phyloP scores from a whole-genome alignment of 352 stramenopile species.

The Phytophthora crassamura region DNA sequence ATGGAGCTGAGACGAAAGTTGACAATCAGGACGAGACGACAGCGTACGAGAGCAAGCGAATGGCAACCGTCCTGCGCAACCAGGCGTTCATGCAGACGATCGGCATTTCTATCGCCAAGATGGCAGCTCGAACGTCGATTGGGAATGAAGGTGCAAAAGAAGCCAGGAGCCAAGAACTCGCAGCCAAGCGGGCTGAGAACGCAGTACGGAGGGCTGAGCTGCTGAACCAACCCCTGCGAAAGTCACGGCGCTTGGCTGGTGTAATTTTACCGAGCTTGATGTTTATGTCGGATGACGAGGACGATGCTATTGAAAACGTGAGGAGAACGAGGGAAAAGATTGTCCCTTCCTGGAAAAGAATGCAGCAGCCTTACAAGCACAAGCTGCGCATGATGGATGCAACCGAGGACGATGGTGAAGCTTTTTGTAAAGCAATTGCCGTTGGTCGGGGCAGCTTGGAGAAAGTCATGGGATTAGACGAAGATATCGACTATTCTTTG shows the following conservation, averaged over 20 bases:
- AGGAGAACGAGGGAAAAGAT: too few species aligned
- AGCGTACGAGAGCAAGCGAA: slow-evolving; percentile 72
- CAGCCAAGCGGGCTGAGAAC: slow-evolving; percentile 1
- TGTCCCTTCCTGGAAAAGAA: background rate
- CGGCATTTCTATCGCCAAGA: slow-evolving; percentile 65
- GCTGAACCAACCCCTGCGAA: slow-evolving; percentile 35
- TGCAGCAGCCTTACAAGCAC: background rate
- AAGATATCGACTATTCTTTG: slow-evolving; percentile 55
- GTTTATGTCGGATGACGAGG: too few species aligned
- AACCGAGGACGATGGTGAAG: slow-evolving; percentile 20
- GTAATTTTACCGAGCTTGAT: too few species aligned
- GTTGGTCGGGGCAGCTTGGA: slow-evolving; percentile 25
- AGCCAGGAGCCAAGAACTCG: slow-evolving; percentile 13
- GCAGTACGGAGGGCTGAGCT: slow-evolving; percentile 2
- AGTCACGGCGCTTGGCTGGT: slow-evolving; percentile 56
- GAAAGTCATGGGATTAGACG: slow-evolving; percentile 3
- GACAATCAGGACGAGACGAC: slow-evolving; percentile 24
- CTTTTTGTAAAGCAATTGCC: slow-evolving; percentile 34
- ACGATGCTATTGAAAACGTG: too few species aligned
- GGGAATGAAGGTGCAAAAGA: slow-evolving; percentile 9
- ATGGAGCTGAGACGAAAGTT: background rate
- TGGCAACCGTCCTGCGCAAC: slow-evolving; percentile 77
- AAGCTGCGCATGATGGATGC: slow-evolving; percentile 18
- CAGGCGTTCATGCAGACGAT: slow-evolving; percentile 71
- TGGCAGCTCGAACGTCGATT: slow-evolving; percentile 52